Conservation (phyloP, 179 eudicot genomes). For the Gypsophila paniculata region DNA sequence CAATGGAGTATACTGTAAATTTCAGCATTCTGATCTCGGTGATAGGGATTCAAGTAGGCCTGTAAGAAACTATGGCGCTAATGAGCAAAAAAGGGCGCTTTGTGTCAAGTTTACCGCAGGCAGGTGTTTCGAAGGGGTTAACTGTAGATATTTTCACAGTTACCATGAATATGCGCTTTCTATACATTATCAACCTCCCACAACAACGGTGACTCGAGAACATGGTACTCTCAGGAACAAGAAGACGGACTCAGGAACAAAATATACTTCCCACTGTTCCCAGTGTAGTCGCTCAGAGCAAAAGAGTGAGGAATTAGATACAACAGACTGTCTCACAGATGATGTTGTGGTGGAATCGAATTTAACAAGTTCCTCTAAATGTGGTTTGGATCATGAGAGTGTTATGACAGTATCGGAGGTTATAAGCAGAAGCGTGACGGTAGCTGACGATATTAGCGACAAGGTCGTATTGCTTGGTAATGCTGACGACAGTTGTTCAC, state of each 20-base stretch:
- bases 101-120: conserved; percentile 65
- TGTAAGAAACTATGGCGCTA: conserved; percentile 8
- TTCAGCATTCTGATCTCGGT: conserved; percentile 17
- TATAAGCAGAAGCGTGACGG: background rate
- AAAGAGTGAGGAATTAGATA: background rate
- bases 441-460: background rate
- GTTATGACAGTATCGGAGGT: conserved; percentile 11
- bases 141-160: conserved; percentile 60
- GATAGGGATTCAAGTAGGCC: background rate
- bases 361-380: conserved; percentile 1
- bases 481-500: conserved; percentile 9
- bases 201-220: conserved; percentile 19
- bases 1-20: conserved; percentile 23
- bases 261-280: background rate
- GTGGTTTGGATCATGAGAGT: background rate
- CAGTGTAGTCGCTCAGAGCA: background rate
- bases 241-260: conserved; percentile 9
- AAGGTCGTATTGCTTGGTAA: background rate
- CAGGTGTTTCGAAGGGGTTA: conserved; percentile 65
- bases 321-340: background rate
- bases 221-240: background rate
- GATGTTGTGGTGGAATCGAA: background rate
- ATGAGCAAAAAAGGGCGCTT: conserved; percentile 20
- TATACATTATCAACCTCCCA: conserved; percentile 29
- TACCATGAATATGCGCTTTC: conserved; percentile 43